Evolutionary conservation across 345 rosid species (phyloP), one percentile per base, ranked within the genome.

Genomic region (Aethionema arabicum): DNA sequence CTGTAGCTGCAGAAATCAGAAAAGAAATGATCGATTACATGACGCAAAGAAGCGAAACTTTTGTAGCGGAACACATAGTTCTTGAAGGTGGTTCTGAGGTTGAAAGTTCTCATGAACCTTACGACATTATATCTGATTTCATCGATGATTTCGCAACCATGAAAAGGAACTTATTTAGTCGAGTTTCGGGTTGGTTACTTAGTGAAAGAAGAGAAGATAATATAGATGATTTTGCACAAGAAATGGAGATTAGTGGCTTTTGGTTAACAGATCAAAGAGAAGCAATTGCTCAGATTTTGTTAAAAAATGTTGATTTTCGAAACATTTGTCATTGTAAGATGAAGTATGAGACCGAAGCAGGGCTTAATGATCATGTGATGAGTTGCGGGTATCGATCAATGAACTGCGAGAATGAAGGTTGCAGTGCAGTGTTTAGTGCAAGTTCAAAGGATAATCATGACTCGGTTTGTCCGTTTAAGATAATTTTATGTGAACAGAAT

Each of bases 181-280:
- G 91, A 67, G 92, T 92, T 51, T 87, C 96, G 0, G 91, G 87
- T 35, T 86, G 95, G 98, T 48, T 92, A 57, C 80, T 84, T 33
- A 92, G 91, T 33, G 98, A 92, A 21, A 80, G 75, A 63, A 81
- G 96, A 57, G 98, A 92, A 66, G 98, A 92, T 61, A 83, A 78
- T 54, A 79, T 89, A 0, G 98, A 92, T 72, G 98, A 92, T 62
- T 81, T 89, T 6, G 79, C 74, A 10, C 97, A 92, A 49, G 97
- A 87, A 68, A 82, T 92, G 95, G 95, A 89, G 71, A 56, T 76
- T 38, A 87, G 78, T 46, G 88, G 84, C 38, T 92, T 92, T 72
- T 92, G 98, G 98, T 56, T 62, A 41, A 61, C 68, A 0, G 87
- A 84, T 39, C 80, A 71, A 59, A 78, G 95, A 56, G 83, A 87